These are phyloP conservation scores for Aquilaria agallochum DNA, from an alignment of 441 rosid genomes.

Conservation along the genomic window DNA sequence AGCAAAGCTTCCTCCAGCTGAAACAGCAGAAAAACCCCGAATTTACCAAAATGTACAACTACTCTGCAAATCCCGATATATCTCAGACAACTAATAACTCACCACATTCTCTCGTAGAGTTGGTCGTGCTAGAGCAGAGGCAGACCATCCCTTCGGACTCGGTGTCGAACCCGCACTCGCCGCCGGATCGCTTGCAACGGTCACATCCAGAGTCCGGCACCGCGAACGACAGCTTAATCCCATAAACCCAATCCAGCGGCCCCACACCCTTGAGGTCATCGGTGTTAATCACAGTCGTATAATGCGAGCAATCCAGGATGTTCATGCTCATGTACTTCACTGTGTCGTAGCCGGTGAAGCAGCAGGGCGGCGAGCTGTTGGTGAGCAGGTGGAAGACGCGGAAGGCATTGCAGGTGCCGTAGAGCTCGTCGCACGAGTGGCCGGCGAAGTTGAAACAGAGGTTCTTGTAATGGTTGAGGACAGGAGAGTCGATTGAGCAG, in stretches of 20 bases:
- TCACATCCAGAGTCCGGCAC: slow-evolving; percentile 73
- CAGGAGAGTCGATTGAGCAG: slow-evolving; percentile 83
- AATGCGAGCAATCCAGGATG: slow-evolving; percentile 82
- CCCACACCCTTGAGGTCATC: slow-evolving; percentile 49
- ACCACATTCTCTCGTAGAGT: slow-evolving; percentile 78
- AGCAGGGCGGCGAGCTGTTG: slow-evolving; percentile 60
- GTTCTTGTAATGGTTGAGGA: slow-evolving; percentile 69
- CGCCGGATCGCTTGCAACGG: slow-evolving; percentile 65
- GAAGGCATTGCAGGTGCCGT: slow-evolving; percentile 64
- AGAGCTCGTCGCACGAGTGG: slow-evolving; percentile 86
- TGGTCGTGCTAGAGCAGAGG: slow-evolving; percentile 52
- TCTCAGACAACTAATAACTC: slow-evolving; percentile 12
- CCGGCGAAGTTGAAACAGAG: slow-evolving; percentile 70
- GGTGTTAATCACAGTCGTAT: slow-evolving; percentile 48
- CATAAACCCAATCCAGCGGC: slow-evolving; percentile 84
- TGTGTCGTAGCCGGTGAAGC: slow-evolving; percentile 84
- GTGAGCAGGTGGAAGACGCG: slow-evolving; percentile 49
- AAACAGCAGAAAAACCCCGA: slow-evolving; percentile 1
- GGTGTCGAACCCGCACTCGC: slow-evolving; percentile 74
- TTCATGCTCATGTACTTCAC: slow-evolving; percentile 77
- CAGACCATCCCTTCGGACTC: slow-evolving; percentile 62
- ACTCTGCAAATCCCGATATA: background rate
- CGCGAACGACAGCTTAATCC: slow-evolving; percentile 58
- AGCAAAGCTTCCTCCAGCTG: slow-evolving; percentile 33
- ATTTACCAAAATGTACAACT: background rate